Evolutionary conservation across 2,329 filamentous ascomycete species (phyloP).

Genomic region (Paecilomyces dactylethromorphus): DNA sequence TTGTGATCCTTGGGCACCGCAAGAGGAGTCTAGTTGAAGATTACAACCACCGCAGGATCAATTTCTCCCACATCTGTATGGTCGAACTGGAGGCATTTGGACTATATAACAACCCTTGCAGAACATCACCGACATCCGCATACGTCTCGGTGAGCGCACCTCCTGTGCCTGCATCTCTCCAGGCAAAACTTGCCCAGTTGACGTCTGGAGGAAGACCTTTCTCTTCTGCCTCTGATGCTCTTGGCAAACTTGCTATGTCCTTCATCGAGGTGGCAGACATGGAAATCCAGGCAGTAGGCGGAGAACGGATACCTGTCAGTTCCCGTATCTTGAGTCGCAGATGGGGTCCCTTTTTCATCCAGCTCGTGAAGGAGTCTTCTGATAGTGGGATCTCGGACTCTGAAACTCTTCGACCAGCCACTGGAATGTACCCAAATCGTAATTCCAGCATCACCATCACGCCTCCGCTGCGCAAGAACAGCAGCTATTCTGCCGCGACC

Average conservation of each 20-base stretch:
- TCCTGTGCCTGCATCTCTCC: constrained; percentile 51
- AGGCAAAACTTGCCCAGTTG: constrained; percentile 42
- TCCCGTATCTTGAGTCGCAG: constrained; percentile 78
- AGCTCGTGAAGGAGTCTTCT: constrained; percentile 73
- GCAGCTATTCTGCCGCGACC: constrained; percentile 37
- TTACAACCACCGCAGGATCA: constrained; percentile 95
- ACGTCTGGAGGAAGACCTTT: constrained; percentile 71
- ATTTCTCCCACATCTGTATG: constrained; percentile 94
- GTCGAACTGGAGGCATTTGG: constrained; percentile 97
- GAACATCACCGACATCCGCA: constrained; percentile 67
- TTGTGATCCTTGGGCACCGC: constrained; percentile 89
- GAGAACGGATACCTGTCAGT: constrained; percentile 88
- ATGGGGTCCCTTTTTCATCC: constrained; percentile 95
- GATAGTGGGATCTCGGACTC: constrained; percentile 66
- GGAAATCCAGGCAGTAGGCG: constrained; percentile 88
- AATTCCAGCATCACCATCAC: constrained; percentile 86
- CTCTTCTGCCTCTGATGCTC: constrained; percentile 71
- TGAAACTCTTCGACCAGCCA: constrained; percentile 63
- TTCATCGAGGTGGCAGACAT: constrained; percentile 89
- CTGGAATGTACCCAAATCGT: constrained; percentile 53
- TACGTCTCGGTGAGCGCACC: constrained; percentile 79
- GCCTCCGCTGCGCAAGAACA: constrained; percentile 40
- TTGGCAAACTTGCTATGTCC: constrained; percentile 72
- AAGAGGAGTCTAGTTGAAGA: constrained; percentile 93
- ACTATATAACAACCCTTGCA: constrained; percentile 90